Conservation (phyloP, 345 rosid genomes). For the Geranium brycei region DNA sequence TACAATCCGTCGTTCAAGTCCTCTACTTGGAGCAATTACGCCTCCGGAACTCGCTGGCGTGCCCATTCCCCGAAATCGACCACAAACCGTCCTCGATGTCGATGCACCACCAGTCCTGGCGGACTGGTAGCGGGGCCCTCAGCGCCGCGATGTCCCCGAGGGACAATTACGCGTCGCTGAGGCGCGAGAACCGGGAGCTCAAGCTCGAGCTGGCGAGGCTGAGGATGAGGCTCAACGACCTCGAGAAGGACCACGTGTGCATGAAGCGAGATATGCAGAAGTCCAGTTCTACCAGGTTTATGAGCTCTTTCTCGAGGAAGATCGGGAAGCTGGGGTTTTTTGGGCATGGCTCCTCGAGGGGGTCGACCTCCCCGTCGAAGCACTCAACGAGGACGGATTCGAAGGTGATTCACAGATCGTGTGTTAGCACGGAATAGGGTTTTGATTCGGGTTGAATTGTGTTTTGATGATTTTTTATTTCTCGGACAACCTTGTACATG, state of each 20-base stretch:
- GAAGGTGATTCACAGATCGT: no score
- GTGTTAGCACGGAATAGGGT: constrained; percentile 10
- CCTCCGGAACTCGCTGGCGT: constrained; percentile 33
- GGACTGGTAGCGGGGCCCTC: constrained; percentile 75
- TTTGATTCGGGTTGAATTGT: no score
- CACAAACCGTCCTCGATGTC: constrained; percentile 56
- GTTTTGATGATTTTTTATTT: constrained; percentile 2
- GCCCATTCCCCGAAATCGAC: no score
- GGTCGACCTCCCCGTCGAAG: no score
- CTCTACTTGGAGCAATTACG: constrained; percentile 84
- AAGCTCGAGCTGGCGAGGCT: constrained; percentile 94
- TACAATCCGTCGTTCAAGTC: constrained; percentile 91
- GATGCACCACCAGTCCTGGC: constrained; percentile 43
- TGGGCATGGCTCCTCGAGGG: no score
- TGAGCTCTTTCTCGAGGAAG: no score
- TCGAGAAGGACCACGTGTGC: constrained; percentile 78
- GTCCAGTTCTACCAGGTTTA: no score
- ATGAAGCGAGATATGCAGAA: constrained; percentile 51
- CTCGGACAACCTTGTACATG: constrained; percentile 26
- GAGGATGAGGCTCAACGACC: constrained; percentile 95
- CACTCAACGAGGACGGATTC: no score
- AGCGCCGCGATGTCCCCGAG: constrained; percentile 96
- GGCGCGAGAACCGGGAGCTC: constrained; percentile 91
- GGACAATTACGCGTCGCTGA: constrained; percentile 89
- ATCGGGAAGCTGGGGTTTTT: no score